Conservation (phyloP, 208 protist genomes). For the Leishmania amazonensis region DNA sequence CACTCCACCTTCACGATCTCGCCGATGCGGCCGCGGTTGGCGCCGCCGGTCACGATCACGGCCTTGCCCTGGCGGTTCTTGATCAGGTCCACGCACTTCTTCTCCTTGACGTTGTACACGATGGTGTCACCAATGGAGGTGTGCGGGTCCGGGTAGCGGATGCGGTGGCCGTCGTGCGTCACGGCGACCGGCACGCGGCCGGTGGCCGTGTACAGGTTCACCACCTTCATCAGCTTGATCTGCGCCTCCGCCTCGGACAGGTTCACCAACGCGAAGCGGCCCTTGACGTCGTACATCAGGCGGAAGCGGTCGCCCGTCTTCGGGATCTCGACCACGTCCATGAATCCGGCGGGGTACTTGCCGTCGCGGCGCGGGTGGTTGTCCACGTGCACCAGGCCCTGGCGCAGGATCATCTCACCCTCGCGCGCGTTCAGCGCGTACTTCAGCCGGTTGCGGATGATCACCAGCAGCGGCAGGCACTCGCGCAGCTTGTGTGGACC, state of each 20-base stretch:
- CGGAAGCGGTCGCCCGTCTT: slow-evolving; percentile 99
- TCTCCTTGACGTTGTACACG: slow-evolving; percentile 96
- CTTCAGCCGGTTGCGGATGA: slow-evolving; percentile 94
- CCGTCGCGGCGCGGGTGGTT: slow-evolving; percentile 96
- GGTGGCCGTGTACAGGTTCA: slow-evolving; percentile 86
- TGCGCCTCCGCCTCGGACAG: slow-evolving; percentile 95
- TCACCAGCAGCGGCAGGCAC: slow-evolving; percentile 84
- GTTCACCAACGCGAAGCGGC: slow-evolving; percentile 97
- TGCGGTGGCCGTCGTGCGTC: slow-evolving; percentile 99
- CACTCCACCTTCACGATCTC: slow-evolving; percentile 93
- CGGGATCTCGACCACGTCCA: slow-evolving; percentile 98
- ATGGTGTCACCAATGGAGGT: slow-evolving; percentile 97
- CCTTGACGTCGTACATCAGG: slow-evolving; percentile 99
- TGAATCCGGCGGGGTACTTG: slow-evolving; percentile 99
- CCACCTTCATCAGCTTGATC: slow-evolving; percentile 98
- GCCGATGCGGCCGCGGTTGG: slow-evolving; percentile 99
- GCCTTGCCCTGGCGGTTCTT: slow-evolving; percentile 94
- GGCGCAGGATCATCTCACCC: slow-evolving; percentile 96
- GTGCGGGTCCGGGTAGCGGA: slow-evolving; percentile 98
- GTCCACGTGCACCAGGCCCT: slow-evolving; percentile 97
- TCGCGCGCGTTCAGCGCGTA: slow-evolving; percentile 98
- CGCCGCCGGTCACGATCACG: slow-evolving; percentile 97
- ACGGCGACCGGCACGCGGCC: slow-evolving; percentile 96
- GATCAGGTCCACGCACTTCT: slow-evolving; percentile 93
- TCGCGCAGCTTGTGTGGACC: slow-evolving; percentile 98